Base-by-base conservation (phyloP, 2,329 filamentous ascomycete genomes). In the Epichloe brachyelytri region DNA sequence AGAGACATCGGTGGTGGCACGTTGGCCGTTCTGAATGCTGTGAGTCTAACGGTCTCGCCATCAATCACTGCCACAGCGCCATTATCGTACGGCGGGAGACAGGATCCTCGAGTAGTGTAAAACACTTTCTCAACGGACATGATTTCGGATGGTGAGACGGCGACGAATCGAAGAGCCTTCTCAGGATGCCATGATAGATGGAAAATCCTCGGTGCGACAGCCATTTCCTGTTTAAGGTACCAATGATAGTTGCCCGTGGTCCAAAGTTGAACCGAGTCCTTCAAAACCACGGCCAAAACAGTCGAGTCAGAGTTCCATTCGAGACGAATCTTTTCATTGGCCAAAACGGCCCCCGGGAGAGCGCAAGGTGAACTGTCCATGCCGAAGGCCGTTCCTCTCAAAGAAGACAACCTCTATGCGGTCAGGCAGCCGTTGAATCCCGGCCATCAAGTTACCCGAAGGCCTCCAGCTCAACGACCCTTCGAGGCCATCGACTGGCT, bases 201-300 rank as follows among this genome's bases (percentile, higher is more conserved):
- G 45, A 61, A 48, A 39, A 66, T 59, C 3, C 60, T 57, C 12
- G 58, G 60, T 7, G 65, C 59, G 6, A 76, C 69, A 6, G 71
- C 68, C 6, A 96, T 74, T 63, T 96, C 89, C 64, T 95, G 89
- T 70, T 98, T 98, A 15, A 98, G 74, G 65, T 97, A 97, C 79
- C 93, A 98, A 64, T 97, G 88, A 59, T 98, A 98, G 65, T 98
- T 98, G 19, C 88, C 86, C 77, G 85, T 95, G 0, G 89, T 95
- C 93, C 93, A 98, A 1, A 98, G 72, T 63, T 98, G 93, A n/a
- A 93, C 71, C 51, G 80, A 77, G 56, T 89, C 79, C 34, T 73
- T 72, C 58, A 90, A 80, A 1, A 79, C 74, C n/a, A 96, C 83
- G 5, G 91, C 89, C 44, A 98, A 75, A 0, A 95, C 88, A 1